Conservation (phyloP, 148 eudicot species). For the Amaranthus hypochondriacus region DNA sequence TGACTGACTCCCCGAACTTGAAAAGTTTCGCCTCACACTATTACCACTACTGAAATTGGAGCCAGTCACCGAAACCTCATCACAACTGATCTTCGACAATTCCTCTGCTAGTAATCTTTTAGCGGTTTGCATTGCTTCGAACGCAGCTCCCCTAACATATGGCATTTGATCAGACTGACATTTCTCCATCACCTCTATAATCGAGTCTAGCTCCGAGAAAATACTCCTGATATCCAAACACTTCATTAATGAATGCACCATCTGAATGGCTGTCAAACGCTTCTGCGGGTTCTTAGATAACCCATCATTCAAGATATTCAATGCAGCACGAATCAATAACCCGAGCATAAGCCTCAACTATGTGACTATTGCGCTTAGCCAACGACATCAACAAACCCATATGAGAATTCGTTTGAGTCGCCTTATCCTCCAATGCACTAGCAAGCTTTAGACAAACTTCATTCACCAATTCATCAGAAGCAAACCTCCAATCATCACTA, state of each 20-base stretch:
- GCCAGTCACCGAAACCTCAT: slow-evolving; percentile 49
- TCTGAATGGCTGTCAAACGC: slow-evolving; percentile 76
- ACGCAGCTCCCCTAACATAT: slow-evolving; percentile 86
- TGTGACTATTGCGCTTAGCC: slow-evolving; percentile 72
- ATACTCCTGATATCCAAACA: slow-evolving; percentile 77
- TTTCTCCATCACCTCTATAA: slow-evolving; percentile 80
- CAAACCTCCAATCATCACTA: slow-evolving; percentile 90
- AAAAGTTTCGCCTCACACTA: slow-evolving; percentile 33
- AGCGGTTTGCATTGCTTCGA: slow-evolving; percentile 78
- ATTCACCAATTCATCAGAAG: slow-evolving; percentile 74
- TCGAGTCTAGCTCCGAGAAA: slow-evolving; percentile 50
- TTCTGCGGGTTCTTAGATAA: slow-evolving; percentile 58
- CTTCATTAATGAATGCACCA: slow-evolving; percentile 81
- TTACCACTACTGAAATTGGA: slow-evolving; percentile 42
- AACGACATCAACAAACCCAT: slow-evolving; percentile 83
- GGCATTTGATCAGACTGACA: slow-evolving; percentile 77
- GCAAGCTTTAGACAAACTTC: slow-evolving; percentile 81
- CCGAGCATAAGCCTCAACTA: slow-evolving; percentile 82
- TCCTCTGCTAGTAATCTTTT: slow-evolving; percentile 44
- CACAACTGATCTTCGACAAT: slow-evolving; percentile 48
- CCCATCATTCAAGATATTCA: slow-evolving; percentile 56
- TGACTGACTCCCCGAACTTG: slow-evolving; percentile 45
- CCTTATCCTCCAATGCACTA: slow-evolving; percentile 65
- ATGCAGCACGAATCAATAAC: slow-evolving; percentile 59
- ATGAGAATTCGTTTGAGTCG: slow-evolving; percentile 64